Evolutionary conservation across 1,284 basidiomycete species (phyloP), one percentile per base, ranked within the genome.

Genomic region (Takashimella tepidaria): DNA sequence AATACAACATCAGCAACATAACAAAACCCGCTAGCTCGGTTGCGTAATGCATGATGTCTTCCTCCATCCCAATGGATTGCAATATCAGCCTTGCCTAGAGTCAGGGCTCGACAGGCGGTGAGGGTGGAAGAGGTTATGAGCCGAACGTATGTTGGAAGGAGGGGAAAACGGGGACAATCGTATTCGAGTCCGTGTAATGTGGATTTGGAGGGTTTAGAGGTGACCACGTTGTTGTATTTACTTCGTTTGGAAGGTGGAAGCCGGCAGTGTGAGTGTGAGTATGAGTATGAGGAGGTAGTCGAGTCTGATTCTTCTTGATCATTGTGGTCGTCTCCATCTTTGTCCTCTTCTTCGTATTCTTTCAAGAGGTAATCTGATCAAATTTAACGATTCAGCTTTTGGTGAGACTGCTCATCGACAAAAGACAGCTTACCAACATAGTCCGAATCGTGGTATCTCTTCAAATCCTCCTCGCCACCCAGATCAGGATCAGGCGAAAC

Each of bases 1-100:
- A 97, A 80, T 2, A 92, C 83, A 51, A 86, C 86, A 69, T 97
- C 93, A 3, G 91, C 89, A 24, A 96, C 85, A 69, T 96, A 97
- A 76, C 92, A 97, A 74, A 92, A 97, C 0, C 92, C 93, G 2
- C 87, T 84, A 0, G 90, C 89, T 48, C 78, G 79, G 62, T 68
- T 84, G 81, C 87, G 81, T 25, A 64, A 57, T 0, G 74, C 70
- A 50, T 76, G 75, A 63, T 76, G 76, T 46, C 77, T 53, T 45
- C 89, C 88, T 6, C 89, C 88, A 59, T 89, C 88, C 88, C 89
- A 96, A 63, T 82, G 84, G 27, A 97, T 83, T 0, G 85, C 83
- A 11, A 88, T 76, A 31, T 87, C 81, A 2, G 81, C 79, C 31
- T 60, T 41, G 1, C 78, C 77, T 1, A 80, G 72, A 8, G 79